Base-by-base conservation (phyloP, 2,329 filamentous ascomycete genomes). In the Exutisphaerella laricina region DNA sequence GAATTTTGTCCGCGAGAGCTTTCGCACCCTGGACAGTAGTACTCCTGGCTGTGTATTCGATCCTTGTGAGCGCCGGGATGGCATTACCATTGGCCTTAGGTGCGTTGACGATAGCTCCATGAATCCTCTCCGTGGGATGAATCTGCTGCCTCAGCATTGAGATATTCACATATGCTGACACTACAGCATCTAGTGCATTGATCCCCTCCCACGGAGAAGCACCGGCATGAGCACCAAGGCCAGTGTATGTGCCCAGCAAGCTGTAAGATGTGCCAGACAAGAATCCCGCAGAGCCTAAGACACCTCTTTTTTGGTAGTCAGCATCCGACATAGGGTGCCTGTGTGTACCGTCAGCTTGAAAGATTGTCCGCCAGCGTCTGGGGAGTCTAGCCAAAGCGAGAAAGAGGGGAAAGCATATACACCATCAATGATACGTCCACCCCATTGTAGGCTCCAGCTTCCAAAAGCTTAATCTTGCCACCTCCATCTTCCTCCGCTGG, bases 401-500 rank as follows among this genome's bases (percentile, higher is more conserved):
- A n/a, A n/a, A n/a, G n/a, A n/a, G n/a, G n/a, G n/a, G n/a, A n/a
- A 21, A 18, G 10, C 17, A 18, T 29, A n/a, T 32, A 41, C 39
- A 41, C 29, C 39, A 41, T 41, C 16, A 41, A 16, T 18, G 28
- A 33, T 12, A 34, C 29, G 25, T 41, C 28, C 17, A 41, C 39
- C 3, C 2, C 5, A 8, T 41, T 23, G 13, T 29, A 39, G 8
- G 37, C 37, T 22, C 43, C 43, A 6, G 37, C 38, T 10, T 46
- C 25, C n/a, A 41, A 18, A 2, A 46, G 14, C 5, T 46, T 26
- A 14, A 40, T 40, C 32, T 46, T 46, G 8, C 43, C 43, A 25
- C 43, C 43, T 5, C 32, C 38, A 25, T 35, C 38, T 30, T 47
- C 46, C 17, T 48, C 46, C 4, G 64, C 66, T 0, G 67, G 66